Base-by-base conservation (phyloP, 108 stramenopile genomes). In the Craspedostauros australis region DNA sequence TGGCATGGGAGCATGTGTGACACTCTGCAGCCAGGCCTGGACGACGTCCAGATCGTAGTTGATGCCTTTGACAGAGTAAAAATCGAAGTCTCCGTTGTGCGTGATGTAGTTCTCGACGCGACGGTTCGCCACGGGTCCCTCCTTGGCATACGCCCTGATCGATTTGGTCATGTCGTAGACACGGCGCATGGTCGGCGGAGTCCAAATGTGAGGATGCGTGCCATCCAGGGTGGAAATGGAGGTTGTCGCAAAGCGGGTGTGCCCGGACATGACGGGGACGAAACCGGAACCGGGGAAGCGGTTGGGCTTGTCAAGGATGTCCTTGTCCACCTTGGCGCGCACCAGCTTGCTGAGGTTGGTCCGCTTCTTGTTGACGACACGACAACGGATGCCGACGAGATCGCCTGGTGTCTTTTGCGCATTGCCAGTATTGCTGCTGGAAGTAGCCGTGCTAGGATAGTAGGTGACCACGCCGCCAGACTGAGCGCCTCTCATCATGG, bases 61-160 rank as follows among this genome's bases (percentile, higher is more conserved):
- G 43, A 77, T 70, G 0, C 77, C 77, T 54, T 72, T 73, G 29
- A 83, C 54, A 22, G 64, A 48, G 42, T 66, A 92, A 50, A 84
- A 88, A 24, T 92, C 91, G 54, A 92, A 84, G 62, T 92, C 91
- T 29, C 91, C 91, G 61, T 92, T 92, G 58, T 92, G 91, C 7
- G 86, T 84, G 39, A 88, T 72, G 41, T 68, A 88, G 34, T 79
- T 88, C 39, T 75, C 80, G 1, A 81, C 81, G 34, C 33, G n/a
- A n/a, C n/a, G n/a, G n/a, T n/a, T 56, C 20, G 19, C 27, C 8
- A 22, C 24, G 4, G 25, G 11, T 3, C 5, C n/a, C 14, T 1
- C 4, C 9, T 50, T n/a, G 15, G 16, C 5, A 16, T 15, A 41
- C 14, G 19, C 31, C 18, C 3, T 16, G 33, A 23, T 16, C 22